Evolutionary conservation across 805 yeast genomes (phyloP).

Genomic region (Wickerhamomyces subpelliculosus): DNA sequence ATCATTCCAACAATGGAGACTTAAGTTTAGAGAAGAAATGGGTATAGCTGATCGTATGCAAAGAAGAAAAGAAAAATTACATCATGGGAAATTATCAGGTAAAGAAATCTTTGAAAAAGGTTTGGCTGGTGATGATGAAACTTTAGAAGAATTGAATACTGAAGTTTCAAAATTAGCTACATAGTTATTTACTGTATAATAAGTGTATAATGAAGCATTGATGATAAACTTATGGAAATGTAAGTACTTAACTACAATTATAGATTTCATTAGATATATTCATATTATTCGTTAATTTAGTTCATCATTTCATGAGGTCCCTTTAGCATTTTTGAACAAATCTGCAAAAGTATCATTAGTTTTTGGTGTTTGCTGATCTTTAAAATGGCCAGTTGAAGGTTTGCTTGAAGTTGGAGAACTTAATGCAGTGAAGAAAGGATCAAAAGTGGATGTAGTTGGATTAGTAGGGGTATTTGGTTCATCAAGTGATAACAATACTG

Average conservation of each 20-base stretch:
- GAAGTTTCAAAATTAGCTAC: slow-evolving; percentile 8
- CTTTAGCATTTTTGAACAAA: slow-evolving; percentile 24
- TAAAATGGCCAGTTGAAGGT: neutral
- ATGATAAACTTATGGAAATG: too few relatives aligned
- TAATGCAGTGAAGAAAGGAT: slow-evolving; percentile 6
- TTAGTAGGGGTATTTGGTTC: slow-evolving; percentile 9
- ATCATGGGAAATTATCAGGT: slow-evolving; percentile 78
- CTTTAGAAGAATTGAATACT: slow-evolving; percentile 33
- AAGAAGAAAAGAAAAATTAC: slow-evolving; percentile 47
- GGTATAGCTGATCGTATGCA: slow-evolving; percentile 55
- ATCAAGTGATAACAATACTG: slow-evolving; percentile 3
- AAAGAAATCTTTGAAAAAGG: slow-evolving; percentile 87
- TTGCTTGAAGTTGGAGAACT: slow-evolving; percentile 1
- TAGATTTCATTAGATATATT: too few relatives aligned
- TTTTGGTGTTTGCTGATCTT: neutral
- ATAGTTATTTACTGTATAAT: too few relatives aligned
- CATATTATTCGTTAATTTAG: too few relatives aligned
- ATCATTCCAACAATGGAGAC: slow-evolving; percentile 69
- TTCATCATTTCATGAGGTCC: slow-evolving; percentile 13
- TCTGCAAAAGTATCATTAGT: slow-evolving; percentile 20
- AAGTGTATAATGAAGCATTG: too few relatives aligned
- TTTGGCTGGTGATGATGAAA: slow-evolving; percentile 65
- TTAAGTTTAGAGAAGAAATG: slow-evolving; percentile 62
- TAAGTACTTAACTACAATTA: too few relatives aligned
- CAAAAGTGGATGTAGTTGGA: slow-evolving; percentile 2